phyloP scores from a whole-genome alignment of 1,284 basidiomycete species.

The Fereydounia khargensis region DNA sequence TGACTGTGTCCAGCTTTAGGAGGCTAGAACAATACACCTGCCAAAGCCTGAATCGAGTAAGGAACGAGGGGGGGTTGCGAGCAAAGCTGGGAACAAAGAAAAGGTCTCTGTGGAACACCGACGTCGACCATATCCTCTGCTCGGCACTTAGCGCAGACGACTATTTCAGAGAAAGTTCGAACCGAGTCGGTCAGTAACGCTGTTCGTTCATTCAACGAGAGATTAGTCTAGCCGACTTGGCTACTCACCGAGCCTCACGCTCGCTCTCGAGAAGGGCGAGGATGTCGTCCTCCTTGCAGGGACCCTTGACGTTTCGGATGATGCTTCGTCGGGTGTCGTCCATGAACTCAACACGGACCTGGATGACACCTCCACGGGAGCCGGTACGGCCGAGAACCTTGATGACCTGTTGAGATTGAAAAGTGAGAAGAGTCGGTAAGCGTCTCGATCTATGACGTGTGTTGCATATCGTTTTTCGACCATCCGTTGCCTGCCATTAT shows the following conservation, averaged over 20 bases:
- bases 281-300: conserved; percentile 94
- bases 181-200: background rate
- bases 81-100: too few relatives aligned
- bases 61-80: too few relatives aligned
- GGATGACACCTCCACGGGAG: conserved; percentile 98
- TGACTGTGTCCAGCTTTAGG: background rate
- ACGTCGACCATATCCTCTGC: too few relatives aligned
- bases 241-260: conserved; percentile 98
- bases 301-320: conserved; percentile 99
- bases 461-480: background rate
- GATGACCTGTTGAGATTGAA: conserved; percentile 42
- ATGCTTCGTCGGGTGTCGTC: conserved; percentile 93
- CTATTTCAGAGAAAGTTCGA: background rate
- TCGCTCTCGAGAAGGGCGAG: conserved; percentile 96
- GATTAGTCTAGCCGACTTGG: too few relatives aligned
- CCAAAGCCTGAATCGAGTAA: too few relatives aligned
- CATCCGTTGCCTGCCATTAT: background rate
- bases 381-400: conserved; percentile 98
- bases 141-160: conserved; percentile 2
- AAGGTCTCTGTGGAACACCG: too few relatives aligned
- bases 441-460: conserved; percentile 5
- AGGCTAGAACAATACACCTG: background rate
- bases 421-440: background rate
- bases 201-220: background rate
- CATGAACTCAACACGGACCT: conserved; percentile 99